phyloP scores from a whole-genome alignment of 768 basidiomycete genomes.

The Auriscalpium microsporum region DNA sequence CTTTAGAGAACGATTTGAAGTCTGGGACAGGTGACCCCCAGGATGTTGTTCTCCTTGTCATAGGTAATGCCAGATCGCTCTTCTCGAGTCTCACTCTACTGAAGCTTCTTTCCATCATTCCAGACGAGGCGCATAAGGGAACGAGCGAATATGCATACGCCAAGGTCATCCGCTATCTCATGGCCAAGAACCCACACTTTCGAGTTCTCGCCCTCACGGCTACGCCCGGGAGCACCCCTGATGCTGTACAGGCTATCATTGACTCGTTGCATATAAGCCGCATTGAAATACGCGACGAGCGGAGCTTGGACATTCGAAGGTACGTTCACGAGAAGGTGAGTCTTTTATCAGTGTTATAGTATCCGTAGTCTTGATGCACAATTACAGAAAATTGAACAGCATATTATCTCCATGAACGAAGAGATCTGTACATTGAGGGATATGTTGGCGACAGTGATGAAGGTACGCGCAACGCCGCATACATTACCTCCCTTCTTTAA shows the following conservation, averaged over 20 bases:
- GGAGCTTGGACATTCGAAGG: slow-evolving; percentile 74
- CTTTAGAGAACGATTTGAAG: slow-evolving; percentile 77
- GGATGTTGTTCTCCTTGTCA: slow-evolving; percentile 80
- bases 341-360: neutral
- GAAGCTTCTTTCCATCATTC: neutral
- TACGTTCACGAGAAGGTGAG: slow-evolving; percentile 84
- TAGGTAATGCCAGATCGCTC: slow-evolving; percentile 47
- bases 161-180: slow-evolving; percentile 78
- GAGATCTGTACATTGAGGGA: slow-evolving; percentile 60
- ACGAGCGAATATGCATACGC: slow-evolving; percentile 92
- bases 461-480: slow-evolving; percentile 34
- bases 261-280: slow-evolving; percentile 90
- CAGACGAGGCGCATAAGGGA: slow-evolving; percentile 93
- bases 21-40: slow-evolving; percentile 64
- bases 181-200: slow-evolving; percentile 92
- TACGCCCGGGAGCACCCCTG: slow-evolving; percentile 81
- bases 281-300: slow-evolving; percentile 91
- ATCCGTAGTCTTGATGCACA: neutral
- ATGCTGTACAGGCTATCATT: slow-evolving; percentile 85
- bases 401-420: slow-evolving; percentile 66
- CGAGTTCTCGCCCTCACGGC: slow-evolving; percentile 91
- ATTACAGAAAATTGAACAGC: slow-evolving; percentile 60
- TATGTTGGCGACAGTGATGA: slow-evolving; percentile 63
- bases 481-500: neutral
- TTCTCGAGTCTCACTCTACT: neutral